A percentile compares a stretch with the other conserved stretches of the same genome.
These are phyloP conservation scores for Avicennia marina DNA, from an alignment of 257 asterid species.

Conservation along the genomic window DNA sequence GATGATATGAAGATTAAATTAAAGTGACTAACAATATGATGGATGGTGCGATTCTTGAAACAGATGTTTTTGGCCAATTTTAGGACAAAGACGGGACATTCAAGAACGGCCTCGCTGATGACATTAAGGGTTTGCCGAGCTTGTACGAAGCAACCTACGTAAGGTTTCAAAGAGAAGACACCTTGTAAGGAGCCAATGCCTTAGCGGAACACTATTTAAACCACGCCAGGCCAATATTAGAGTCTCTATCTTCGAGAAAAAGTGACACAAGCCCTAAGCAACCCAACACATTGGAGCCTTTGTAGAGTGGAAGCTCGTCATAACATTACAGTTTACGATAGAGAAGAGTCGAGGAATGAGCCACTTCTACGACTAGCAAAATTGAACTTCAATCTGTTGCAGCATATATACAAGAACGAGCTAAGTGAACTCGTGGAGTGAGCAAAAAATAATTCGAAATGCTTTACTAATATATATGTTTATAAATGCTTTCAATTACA, in stretches of 20 bases:
- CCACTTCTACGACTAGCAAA: not conserved
- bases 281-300: not conserved
- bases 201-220: not conserved
- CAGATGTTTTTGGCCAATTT: constrained; percentile 8
- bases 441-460: not conserved
- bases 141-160: constrained; percentile 26
- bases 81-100: constrained; percentile 1
- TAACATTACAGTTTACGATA: not conserved
- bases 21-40: no score
- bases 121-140: constrained; percentile 17
- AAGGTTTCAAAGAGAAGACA: constrained; percentile 19
- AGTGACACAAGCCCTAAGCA: not conserved
- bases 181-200: constrained; percentile 20
- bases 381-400: not conserved
- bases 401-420: not conserved
- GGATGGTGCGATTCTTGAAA: no score
- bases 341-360: not conserved
- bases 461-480: not conserved
- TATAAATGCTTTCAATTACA: not conserved
- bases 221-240: not conserved
- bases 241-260: not conserved
- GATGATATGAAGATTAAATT: no score
- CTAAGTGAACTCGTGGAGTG: not conserved
- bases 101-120: not conserved
- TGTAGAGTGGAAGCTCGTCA: not conserved